Base-by-base conservation (phyloP, 768 basidiomycete species). In the Agaricus blazei region DNA sequence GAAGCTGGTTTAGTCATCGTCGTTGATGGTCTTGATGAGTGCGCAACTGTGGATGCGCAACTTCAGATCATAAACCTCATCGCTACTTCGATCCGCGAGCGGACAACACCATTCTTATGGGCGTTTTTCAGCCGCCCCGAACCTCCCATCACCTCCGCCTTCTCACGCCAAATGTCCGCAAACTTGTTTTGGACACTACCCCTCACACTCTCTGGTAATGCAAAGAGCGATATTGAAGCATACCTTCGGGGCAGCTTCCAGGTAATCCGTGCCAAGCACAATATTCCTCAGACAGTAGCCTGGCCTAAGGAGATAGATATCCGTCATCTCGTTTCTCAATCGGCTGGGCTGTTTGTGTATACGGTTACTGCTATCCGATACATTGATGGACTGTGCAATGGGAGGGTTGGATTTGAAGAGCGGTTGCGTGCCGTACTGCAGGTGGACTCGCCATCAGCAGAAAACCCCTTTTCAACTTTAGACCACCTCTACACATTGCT, bases 261-360 rank as follows among this genome's bases (percentile, higher is more conserved):
- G 50, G 31, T 11, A 27, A 51, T 51, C 24, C 37, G 19, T 23
- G 19, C 19, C 19, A 19, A 19, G 19, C 19, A 19, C 19, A 19
- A 19, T 19, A 19, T 19, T 19, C 19, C 9, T 15, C 27, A 23
- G 28, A 51, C 26, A 56, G 51, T 29, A 28, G 44, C 5, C 14
- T 65, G 67, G 66, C 68, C 67, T 11, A 59, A 64, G 1, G 50
- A 51, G 1, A 40, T 37, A 11, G 58, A 51, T 12, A 40, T 68
- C 4, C 46, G 54, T 2, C 28, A 29, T 9, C 56, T 69, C 9
- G 62, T 67, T 3, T 23, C 48, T 9, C 60, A 59, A 49, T 63
- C 65, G 3, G 56, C 58, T 1, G 65, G 63, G 1, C 60, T 64
- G 36, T 67, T 67, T 50, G 64, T 65, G 52, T 65, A 63, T 53